phyloP scores from a whole-genome alignment of 2,329 filamentous ascomycete genomes.

The Corynespora cassiicola region DNA sequence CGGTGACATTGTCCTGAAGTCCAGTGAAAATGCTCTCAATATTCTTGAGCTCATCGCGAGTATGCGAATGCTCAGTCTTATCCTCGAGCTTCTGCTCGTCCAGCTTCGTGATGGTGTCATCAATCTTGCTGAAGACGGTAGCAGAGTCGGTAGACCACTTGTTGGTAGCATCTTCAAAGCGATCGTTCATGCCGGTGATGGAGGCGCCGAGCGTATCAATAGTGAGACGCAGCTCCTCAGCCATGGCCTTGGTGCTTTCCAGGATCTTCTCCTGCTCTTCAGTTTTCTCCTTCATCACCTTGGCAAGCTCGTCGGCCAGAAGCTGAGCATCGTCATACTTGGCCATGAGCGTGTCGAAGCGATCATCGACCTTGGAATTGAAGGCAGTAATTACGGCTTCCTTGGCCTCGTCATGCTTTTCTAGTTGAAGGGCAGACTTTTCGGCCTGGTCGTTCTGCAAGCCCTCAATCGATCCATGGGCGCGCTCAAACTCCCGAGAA shows the following conservation, averaged over 20 bases:
- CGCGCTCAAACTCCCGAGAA: constrained; percentile 86
- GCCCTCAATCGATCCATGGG: constrained; percentile 78
- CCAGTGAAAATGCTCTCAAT: constrained; percentile 75
- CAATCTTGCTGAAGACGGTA: constrained; percentile 82
- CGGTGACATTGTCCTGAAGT: constrained; percentile 78
- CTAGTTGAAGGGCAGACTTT: constrained; percentile 59
- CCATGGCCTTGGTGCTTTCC: constrained; percentile 75
- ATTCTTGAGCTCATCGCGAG: constrained; percentile 80
- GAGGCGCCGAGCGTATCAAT: constrained; percentile 81
- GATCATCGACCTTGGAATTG: constrained; percentile 71
- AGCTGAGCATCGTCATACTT: constrained; percentile 89
- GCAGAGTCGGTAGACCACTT: constrained; percentile 88
- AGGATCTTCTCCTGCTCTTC: constrained; percentile 76
- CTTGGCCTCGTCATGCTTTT: constrained; percentile 67
- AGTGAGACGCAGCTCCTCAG: constrained; percentile 85
- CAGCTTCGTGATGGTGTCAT: constrained; percentile 76
- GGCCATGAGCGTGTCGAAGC: constrained; percentile 78
- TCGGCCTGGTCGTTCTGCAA: constrained; percentile 80
- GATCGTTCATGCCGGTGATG: constrained; percentile 57
- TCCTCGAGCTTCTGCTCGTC: constrained; percentile 77
- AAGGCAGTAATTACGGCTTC: constrained; percentile 62
- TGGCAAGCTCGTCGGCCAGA: constrained; percentile 74
- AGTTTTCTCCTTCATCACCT: constrained; percentile 75
- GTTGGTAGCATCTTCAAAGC: constrained; percentile 81
- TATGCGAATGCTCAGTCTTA: constrained; percentile 81